phyloP scores from a whole-genome alignment of 768 basidiomycete species.

The Psilocybe subaeruginosa region DNA sequence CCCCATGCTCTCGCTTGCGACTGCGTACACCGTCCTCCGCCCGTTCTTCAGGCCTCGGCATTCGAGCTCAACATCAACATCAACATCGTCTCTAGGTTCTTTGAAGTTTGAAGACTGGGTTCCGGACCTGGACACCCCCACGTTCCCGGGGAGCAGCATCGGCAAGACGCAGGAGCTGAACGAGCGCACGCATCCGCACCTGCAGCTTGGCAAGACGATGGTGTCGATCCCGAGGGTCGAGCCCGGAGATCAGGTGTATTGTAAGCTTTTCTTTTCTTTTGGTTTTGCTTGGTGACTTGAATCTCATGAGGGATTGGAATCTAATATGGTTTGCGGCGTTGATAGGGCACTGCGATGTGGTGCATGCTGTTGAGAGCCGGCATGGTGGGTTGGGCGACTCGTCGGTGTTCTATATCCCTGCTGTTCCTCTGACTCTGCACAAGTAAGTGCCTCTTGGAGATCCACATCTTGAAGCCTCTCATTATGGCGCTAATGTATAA shows the following conservation, averaged over 20 bases:
- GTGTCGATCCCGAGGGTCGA: conserved; percentile 57
- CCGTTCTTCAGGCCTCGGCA: conserved; percentile 61
- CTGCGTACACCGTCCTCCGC: conserved; percentile 64
- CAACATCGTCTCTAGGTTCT: too few species aligned
- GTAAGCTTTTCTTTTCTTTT: conserved; percentile 27
- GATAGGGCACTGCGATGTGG: conserved; percentile 55
- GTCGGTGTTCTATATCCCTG: conserved; percentile 60
- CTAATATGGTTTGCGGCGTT: neutral
- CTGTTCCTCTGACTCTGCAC: conserved; percentile 50
- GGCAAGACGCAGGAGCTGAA: conserved; percentile 61
- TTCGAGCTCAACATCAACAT: conserved; percentile 16
- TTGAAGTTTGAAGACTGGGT: conserved; percentile 56
- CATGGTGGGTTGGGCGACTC: conserved; percentile 53
- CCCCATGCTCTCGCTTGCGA: conserved; percentile 55
- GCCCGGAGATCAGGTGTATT: conserved; percentile 68
- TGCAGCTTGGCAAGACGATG: conserved; percentile 60
- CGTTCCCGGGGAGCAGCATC: conserved; percentile 58
- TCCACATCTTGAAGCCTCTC: too few species aligned
- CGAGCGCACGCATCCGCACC: conserved; percentile 61
- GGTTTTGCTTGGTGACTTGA: too few species aligned
- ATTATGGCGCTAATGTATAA: too few species aligned
- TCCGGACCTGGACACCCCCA: conserved; percentile 49
- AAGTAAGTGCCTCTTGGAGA: conserved; percentile 38
- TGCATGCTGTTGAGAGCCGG: conserved; percentile 56
- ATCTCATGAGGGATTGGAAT: neutral